A percentile compares a stretch with the other conserved stretches of the same genome.
These are phyloP conservation scores for Ophiosphaerella herpotricha DNA, from an alignment of 2,329 filamentous ascomycete species.

Conservation along the genomic window DNA sequence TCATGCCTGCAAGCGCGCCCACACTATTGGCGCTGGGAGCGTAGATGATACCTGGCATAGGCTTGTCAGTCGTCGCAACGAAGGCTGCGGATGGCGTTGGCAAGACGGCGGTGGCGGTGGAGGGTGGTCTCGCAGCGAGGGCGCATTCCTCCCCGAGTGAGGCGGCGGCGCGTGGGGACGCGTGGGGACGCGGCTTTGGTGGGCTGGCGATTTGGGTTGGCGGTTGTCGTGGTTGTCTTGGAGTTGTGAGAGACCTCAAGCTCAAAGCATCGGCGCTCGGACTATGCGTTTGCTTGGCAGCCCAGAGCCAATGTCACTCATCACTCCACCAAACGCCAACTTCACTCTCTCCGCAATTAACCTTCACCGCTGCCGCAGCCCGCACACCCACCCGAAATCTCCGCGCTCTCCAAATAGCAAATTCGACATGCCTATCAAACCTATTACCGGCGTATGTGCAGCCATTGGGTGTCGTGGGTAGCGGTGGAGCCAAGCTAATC, in stretches of 20 bases:
- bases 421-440: constrained; percentile 52
- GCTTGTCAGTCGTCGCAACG: constrained; percentile 18
- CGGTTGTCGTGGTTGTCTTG: constrained; percentile 17
- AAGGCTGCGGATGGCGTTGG: constrained; percentile 8
- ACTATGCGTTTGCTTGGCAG: constrained; percentile 4
- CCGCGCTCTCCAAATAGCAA: constrained; percentile 31
- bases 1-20: constrained; percentile 41
- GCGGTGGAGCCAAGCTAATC: constrained; percentile 28
- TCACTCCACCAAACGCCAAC: constrained; percentile 26
- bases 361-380: constrained; percentile 34
- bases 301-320: constrained; percentile 23
- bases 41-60: constrained; percentile 40
- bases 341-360: constrained; percentile 30
- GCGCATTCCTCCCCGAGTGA: constrained; percentile 9
- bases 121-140: constrained; percentile 3
- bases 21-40: constrained; percentile 36
- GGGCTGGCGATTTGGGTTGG: constrained; percentile 1
- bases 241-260: constrained; percentile 18
- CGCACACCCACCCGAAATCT: constrained; percentile 32
- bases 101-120: constrained; percentile 6
- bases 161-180: constrained; percentile 9
- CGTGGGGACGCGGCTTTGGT: constrained; percentile 8
- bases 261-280: constrained; percentile 15
- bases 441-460: constrained; percentile 56
- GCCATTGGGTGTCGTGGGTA: constrained; percentile 35